Conservation (phyloP, 83 land plant species). For the Diphasiastrum complanatum region DNA sequence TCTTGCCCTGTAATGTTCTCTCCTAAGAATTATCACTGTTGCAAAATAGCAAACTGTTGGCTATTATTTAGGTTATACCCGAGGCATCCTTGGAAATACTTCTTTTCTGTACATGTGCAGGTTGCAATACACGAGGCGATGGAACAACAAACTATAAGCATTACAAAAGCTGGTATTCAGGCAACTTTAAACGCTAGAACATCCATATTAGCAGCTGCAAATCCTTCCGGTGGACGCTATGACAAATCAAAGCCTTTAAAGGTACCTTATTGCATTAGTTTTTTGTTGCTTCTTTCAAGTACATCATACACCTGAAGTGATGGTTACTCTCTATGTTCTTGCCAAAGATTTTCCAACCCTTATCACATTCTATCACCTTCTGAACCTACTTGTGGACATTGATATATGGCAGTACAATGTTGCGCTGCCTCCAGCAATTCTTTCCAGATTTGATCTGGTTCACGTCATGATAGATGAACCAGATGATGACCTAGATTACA, state of each 20-base stretch:
- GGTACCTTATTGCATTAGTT: constrained; percentile 45
- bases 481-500: constrained; percentile 83
- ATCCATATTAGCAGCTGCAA: constrained; percentile 94
- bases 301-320: no score
- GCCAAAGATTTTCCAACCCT: no score
- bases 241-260: constrained; percentile 93
- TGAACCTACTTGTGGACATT: background rate
- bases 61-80: no score
- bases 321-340: no score
- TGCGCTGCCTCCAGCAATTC: constrained; percentile 95
- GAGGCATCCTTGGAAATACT: background rate
- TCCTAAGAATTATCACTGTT: background rate
- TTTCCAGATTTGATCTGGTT: constrained; percentile 95
- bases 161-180: constrained; percentile 98
- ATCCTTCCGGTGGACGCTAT: constrained; percentile 96
- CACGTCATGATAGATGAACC: constrained; percentile 99
- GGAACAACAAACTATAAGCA: constrained; percentile 99
- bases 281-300: no score
- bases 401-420: constrained; percentile 81
- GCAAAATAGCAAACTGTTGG: background rate
- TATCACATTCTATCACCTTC: no score
- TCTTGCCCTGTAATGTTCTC: background rate
- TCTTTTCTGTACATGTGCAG: constrained; percentile 25
- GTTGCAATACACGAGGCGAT: constrained; percentile 99
- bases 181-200: constrained; percentile 96